These are phyloP conservation scores for Talaromyces rugulosus DNA, from an alignment of 2,329 filamentous ascomycete genomes.

Conservation along the genomic window DNA sequence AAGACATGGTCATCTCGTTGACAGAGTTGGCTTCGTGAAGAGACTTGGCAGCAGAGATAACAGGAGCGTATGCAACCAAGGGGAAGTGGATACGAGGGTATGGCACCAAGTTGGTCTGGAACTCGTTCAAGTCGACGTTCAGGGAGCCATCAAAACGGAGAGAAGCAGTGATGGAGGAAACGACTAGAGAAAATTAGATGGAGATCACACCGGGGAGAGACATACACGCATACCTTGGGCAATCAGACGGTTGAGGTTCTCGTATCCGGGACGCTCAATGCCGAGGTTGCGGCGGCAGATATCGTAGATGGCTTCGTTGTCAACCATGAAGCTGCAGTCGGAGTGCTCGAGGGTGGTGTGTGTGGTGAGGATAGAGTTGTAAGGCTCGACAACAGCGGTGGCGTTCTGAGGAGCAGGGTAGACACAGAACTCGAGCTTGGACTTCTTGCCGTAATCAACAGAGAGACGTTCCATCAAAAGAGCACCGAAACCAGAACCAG, in stretches of 20 bases:
- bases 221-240: conserved; percentile 57
- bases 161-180: conserved; percentile 96
- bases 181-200: conserved; percentile 56
- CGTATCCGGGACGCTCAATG: conserved; percentile 95
- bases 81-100: conserved; percentile 99
- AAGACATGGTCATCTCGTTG: conserved; percentile 96
- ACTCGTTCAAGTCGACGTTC: conserved; percentile 99
- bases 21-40: conserved; percentile 98
- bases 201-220: conserved; percentile 30
- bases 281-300: conserved; percentile 98
- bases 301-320: conserved; percentile 99
- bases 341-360: conserved; percentile 99
- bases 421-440: conserved; percentile 99
- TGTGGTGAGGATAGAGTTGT: conserved; percentile 98
- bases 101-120: conserved; percentile 99
- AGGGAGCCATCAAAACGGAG: conserved; percentile 98
- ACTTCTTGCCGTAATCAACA: conserved; percentile 99
- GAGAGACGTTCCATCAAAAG: conserved; percentile 98
- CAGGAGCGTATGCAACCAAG: conserved; percentile 90
- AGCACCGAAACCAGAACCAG: conserved; percentile 96
- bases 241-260: conserved; percentile 98
- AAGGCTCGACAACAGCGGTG: conserved; percentile 97
- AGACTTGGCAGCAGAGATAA: conserved; percentile 92
- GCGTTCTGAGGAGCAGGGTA: conserved; percentile 97
- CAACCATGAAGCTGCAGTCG: conserved; percentile 99